Percentiles rank a stretch among this genome's conserved stretches.
phyloP scores from a whole-genome alignment of 352 stramenopile species.

The Phytophthora melonis region DNA sequence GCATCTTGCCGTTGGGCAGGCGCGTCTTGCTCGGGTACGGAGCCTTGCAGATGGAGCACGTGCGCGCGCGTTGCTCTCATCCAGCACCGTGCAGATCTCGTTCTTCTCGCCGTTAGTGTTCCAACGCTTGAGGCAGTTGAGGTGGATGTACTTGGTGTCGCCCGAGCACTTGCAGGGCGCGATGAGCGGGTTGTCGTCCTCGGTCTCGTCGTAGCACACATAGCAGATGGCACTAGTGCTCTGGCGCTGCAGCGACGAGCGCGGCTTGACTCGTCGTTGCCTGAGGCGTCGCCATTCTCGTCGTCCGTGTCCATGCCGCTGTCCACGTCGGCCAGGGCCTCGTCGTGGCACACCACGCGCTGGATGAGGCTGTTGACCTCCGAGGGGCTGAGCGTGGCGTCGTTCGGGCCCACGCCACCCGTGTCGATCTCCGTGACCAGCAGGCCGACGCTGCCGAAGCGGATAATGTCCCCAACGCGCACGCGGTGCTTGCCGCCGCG shows the following conservation, averaged over 20 bases:
- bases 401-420: constrained; percentile 67
- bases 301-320: constrained; percentile 89
- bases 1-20: constrained; percentile 72
- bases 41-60: constrained; percentile 89
- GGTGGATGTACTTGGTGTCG: constrained; percentile 96
- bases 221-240: constrained; percentile 89
- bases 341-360: constrained; percentile 84
- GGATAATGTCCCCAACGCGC: constrained; percentile 87
- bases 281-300: constrained; percentile 81
- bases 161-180: constrained; percentile 95
- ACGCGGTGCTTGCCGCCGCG: constrained; percentile 85
- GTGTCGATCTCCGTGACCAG: constrained; percentile 90
- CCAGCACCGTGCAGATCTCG: constrained; percentile 87
- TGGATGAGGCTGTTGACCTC: constrained; percentile 87
- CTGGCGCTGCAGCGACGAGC: constrained; percentile 73
- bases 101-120: constrained; percentile 93
- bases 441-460: constrained; percentile 83
- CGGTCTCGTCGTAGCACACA: constrained; percentile 88
- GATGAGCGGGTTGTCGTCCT: constrained; percentile 93
- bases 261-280: constrained; percentile 87
- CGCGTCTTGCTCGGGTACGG: constrained; percentile 87
- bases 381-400: constrained; percentile 73
- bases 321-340: constrained; percentile 80
- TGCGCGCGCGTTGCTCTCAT: constrained; percentile 84
- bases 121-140: constrained; percentile 96